Evolutionary conservation across 257 asterid species (phyloP), one percentile per base, ranked within the genome.

Genomic region (Mitragyna speciosa): DNA sequence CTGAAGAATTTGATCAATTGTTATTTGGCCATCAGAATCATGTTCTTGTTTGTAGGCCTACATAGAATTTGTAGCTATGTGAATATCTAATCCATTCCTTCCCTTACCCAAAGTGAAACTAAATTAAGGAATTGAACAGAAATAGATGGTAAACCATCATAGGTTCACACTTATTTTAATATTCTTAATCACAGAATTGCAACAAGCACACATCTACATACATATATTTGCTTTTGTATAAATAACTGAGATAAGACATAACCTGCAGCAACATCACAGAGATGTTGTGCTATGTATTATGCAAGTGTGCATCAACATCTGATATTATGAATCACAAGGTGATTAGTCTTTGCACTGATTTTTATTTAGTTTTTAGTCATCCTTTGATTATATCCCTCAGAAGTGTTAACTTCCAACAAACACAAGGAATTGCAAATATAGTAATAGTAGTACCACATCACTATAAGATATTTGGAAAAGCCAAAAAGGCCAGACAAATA

Each of bases 401-500:
- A 41, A 70, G 6, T n/a, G 43, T 8, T n/a, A 70, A 7, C 12
- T 24, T 9, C 22, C 24, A 12, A 10, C 75, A 70, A 45, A n/a
- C 58, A 45, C 58, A 12, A 71, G n/a, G 2, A 45, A 12, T 24
- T 12, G 75, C 12, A 28, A 73, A 49, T 72, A 30, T 15, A 48
- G 28, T 49, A 72, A 31, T 72, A 36, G 36, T 72, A 4, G 48
- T 45, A 0, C 16, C 4, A 67, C 36, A 36, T 33, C 26, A 49
- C 16, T 64, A 28, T 33, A 30, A 49, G 80, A 7, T 48, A 48
- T 20, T 54, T 33, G 51, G 45, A 78, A 52, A 24, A 49, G 68
- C 68, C 63, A 66, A 58, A 66, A 51, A 52, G n/a, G 69, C 51
- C 33, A 33, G 15, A 72, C 78, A 61, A 30, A 54, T 51, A 72